Evolutionary conservation across 306 rosid genomes (phyloP), one percentile per base, ranked within the genome.

Genomic region (Astragalus membranaceus): DNA sequence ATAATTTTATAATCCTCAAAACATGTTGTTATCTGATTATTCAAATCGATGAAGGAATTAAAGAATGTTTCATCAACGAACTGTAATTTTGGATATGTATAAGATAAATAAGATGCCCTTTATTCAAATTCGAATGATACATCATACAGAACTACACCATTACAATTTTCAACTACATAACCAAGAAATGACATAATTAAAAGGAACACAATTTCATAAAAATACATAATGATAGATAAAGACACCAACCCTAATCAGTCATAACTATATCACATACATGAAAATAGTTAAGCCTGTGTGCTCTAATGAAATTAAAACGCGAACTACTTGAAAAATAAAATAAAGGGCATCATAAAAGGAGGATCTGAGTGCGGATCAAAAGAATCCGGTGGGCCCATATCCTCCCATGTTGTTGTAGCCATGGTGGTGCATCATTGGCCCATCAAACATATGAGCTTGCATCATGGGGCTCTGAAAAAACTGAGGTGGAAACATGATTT

Each of bases 361-460:
- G 16, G 64, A 10, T 6, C 30, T 15, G 37, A 59, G 23, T 6
- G 0, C 11, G 1, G 4, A 35, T 77, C 77, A 73, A 17, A 30
- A 73, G 30, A 62, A 73, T 1, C 61, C 66, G 2, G 23, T 20
- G 23, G 23, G 23, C 23, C 23, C 23, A 0, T 12, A 5, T 54
- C 49, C 72, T 14, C 67, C 81, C 57, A 74, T 46, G 16, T 70
- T 51, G n/a, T 70, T 55, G 16, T 39, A 36, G 0, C 37, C 58
- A 46, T 33, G 37, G 37, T 33, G 37, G 37, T 6, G 37, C 37
- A 33, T 0, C 37, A 33, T 33, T 4, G 5, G 1, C 37, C 37
- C 37, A 33, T 33, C 37, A 54, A 26, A 20, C 13, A 9, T 17
- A 52, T 52, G 58, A 4, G 58, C 6, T 8, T 52, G 58, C n/a